A percentile compares a stretch with the other conserved stretches of the same genome.
Conservation (phyloP, 1,284 basidiomycete genomes). For the Trichosporon sp. region DNA sequence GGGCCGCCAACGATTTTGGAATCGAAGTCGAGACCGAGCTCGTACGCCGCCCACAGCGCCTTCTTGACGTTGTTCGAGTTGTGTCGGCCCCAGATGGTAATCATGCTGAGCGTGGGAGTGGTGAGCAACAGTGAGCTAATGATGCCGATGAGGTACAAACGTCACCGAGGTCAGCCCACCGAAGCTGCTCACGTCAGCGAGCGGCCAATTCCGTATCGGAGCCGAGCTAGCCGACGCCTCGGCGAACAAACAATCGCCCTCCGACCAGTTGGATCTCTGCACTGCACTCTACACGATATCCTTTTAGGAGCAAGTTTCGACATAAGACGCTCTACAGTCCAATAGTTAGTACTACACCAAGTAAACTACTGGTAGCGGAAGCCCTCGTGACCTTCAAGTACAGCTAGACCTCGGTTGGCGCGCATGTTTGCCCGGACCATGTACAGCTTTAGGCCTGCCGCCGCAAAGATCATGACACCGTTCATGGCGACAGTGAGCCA, state of each 20-base stretch:
- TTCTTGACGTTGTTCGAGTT: constrained; percentile 32
- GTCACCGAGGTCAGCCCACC: neutral
- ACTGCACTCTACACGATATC: too few relatives aligned
- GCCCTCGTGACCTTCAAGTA: neutral
- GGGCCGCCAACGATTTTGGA: constrained; percentile 20
- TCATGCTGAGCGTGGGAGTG: neutral
- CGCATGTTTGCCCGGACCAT: neutral
- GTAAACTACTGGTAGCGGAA: constrained; percentile 19
- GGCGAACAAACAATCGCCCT: neutral
- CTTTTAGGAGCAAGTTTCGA: neutral
- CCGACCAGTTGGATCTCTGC: too few relatives aligned
- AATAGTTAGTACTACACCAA: too few relatives aligned
- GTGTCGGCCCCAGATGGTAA: constrained; percentile 31
- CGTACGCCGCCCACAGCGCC: constrained; percentile 27
- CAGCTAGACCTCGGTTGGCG: neutral
- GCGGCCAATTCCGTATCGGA: neutral
- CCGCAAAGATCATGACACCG: neutral
- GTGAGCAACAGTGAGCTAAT: neutral
- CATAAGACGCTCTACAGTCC: too few relatives aligned
- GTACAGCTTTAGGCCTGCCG: neutral
- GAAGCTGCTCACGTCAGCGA: neutral
- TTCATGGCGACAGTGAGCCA: neutral
- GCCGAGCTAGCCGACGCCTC: neutral
- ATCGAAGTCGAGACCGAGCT: constrained; percentile 25
- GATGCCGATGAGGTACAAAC: neutral